phyloP scores from a whole-genome alignment of 768 basidiomycete species.

The Tubosaeta brunneosetosa region DNA sequence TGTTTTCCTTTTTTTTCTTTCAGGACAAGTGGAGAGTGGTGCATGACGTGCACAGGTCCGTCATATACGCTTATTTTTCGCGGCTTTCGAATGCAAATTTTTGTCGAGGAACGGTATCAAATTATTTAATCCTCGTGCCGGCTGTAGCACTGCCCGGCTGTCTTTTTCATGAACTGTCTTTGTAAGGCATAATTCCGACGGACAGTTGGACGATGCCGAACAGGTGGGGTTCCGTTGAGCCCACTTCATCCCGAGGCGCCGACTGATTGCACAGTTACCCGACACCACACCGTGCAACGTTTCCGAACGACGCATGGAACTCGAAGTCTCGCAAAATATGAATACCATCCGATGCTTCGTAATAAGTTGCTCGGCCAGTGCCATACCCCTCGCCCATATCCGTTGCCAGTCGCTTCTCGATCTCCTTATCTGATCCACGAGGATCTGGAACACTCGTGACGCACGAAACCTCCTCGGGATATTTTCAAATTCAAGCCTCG shows the following conservation, averaged over 20 bases:
- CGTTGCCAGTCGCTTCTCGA: constrained; percentile 22
- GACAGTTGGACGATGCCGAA: constrained; percentile 17
- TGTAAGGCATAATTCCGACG: constrained; percentile 7
- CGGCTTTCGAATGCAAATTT: constrained; percentile 2
- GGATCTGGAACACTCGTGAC: constrained; percentile 26
- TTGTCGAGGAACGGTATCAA: constrained; percentile 11
- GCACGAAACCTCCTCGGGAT: constrained; percentile 31
- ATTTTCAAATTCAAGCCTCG: constrained; percentile 28
- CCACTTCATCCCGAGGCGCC: constrained; percentile 21
- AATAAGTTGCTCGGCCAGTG: constrained; percentile 21
- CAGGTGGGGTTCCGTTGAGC: constrained; percentile 11
- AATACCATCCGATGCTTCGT: constrained; percentile 27
- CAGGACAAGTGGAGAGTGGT: not conserved
- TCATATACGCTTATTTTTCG: not conserved
- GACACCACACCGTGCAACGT: constrained; percentile 39
- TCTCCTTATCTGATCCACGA: constrained; percentile 34
- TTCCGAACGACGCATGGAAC: constrained; percentile 47
- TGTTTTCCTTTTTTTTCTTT: constrained; percentile 2
- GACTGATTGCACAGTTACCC: constrained; percentile 44
- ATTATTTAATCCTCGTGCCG: constrained; percentile 10
- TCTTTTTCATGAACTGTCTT: constrained; percentile 5
- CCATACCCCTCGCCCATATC: constrained; percentile 30
- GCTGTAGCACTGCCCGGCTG: constrained; percentile 12
- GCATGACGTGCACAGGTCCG: constrained; percentile 4
- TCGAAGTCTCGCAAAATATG: constrained; percentile 44